Percentiles rank a stretch among this genome's conserved stretches.
These are phyloP conservation scores for Ceratobasidium sp. DNA, from an alignment of 1,284 basidiomycete genomes.

Conservation along the genomic window DNA sequence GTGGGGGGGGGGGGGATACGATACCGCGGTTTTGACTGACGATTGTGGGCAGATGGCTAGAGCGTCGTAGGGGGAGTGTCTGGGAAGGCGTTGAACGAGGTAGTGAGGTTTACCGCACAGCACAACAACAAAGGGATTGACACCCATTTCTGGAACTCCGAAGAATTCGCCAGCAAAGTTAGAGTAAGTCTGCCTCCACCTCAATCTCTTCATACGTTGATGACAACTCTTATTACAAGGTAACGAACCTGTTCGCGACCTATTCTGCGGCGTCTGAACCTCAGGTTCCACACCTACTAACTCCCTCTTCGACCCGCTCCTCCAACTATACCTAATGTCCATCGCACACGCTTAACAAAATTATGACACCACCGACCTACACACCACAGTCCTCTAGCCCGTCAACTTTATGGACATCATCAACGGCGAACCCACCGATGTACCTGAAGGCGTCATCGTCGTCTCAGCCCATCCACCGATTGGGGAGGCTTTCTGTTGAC, in stretches of 20 bases:
- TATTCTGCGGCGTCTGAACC: constrained; percentile 64
- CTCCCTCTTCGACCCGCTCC: constrained; percentile 63
- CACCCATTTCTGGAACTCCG: constrained; percentile 64
- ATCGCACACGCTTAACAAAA: constrained; percentile 60
- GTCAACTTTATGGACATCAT: constrained; percentile 70
- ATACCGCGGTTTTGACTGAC: constrained; percentile 65
- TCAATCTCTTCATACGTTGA: no score
- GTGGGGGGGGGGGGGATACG: constrained; percentile 5
- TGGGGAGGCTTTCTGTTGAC: constrained; percentile 52
- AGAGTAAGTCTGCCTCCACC: background rate
- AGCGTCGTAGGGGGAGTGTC: constrained; percentile 65
- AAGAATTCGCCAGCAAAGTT: no score
- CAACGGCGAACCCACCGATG: no score
- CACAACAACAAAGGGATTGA: constrained; percentile 68
- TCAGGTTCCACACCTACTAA: constrained; percentile 66
- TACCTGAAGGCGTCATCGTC: no score
- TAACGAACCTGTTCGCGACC: constrained; percentile 55
- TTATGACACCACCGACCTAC: constrained; percentile 40
- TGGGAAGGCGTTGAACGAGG: constrained; percentile 59
- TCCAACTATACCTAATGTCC: constrained; percentile 62
- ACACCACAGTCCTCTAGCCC: no score
- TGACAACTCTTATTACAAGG: no score
- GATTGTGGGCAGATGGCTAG: constrained; percentile 71
- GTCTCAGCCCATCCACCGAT: constrained; percentile 54
- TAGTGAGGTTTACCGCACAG: constrained; percentile 61